Conservation (phyloP, 176 grass and related monocot genomes). For the Metroxylon sagu region DNA sequence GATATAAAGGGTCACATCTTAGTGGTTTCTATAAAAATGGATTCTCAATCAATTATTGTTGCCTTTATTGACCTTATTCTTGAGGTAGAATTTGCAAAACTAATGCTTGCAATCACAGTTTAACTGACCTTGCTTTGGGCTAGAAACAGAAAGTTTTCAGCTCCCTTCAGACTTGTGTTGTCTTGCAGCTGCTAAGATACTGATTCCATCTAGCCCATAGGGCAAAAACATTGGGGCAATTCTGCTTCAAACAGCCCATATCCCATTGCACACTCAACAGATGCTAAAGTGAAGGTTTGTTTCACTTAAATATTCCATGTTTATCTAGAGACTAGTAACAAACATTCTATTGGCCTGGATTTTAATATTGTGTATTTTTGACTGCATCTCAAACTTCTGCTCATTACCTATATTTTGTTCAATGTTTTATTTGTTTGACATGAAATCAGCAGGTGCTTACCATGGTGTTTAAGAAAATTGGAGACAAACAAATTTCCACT, state of each 20-base stretch:
- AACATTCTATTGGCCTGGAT: no score
- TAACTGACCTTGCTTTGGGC: neutral
- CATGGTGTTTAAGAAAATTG: constrained; percentile 99
- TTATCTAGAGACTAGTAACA: no score
- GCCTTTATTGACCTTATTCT: constrained; percentile 99
- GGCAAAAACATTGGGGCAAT: constrained; percentile 93
- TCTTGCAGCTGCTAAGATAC: constrained; percentile 93
- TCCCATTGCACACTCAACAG: constrained; percentile 56
- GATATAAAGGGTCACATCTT: constrained; percentile 98
- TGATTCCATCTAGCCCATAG: constrained; percentile 88
- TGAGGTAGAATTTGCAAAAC: constrained; percentile 40
- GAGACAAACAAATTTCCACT: constrained; percentile 91
- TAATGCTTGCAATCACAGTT: neutral
- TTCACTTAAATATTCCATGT: neutral
- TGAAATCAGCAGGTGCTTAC: constrained; percentile 89
- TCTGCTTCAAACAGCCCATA: constrained; percentile 67
- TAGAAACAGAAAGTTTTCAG: no score
- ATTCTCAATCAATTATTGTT: constrained; percentile 95
- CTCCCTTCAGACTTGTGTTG: constrained; percentile 30
- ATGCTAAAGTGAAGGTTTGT: constrained; percentile 80
- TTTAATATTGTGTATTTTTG: constrained; percentile 5
- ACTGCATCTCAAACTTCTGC: no score
- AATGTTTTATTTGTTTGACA: neutral
- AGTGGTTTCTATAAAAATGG: constrained; percentile 95
- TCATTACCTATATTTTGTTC: no score